Evolutionary conservation across 768 basidiomycete species (phyloP).

Genomic region (Panellus pusillus): DNA sequence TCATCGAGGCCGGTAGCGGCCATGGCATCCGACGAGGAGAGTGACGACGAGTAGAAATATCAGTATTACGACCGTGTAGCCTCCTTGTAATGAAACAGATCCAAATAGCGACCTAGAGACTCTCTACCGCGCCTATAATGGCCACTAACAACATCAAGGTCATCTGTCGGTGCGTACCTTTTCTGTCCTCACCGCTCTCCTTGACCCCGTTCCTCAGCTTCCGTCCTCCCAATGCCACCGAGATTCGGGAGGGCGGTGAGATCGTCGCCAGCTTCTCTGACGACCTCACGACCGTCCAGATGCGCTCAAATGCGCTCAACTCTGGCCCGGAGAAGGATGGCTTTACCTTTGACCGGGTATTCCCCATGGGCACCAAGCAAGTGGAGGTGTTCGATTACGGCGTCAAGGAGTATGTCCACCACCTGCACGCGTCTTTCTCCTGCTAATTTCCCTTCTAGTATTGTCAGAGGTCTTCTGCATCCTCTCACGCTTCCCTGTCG

Average conservation of each 20-base stretch:
- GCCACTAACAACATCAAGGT: constrained; percentile 96
- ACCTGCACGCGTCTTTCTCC: constrained; percentile 8
- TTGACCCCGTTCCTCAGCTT: constrained; percentile 54
- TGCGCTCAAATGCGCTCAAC: constrained; percentile 67
- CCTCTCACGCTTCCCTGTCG: constrained; percentile 6
- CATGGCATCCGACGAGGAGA: constrained; percentile 40
- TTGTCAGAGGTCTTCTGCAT: constrained; percentile 72
- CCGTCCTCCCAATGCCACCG: constrained; percentile 92
- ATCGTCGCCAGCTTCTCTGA: constrained; percentile 89
- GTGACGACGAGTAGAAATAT: constrained; percentile 45
- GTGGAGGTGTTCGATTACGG: constrained; percentile 98
- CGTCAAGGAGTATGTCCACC: constrained; percentile 81
- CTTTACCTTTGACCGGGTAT: constrained; percentile 96
- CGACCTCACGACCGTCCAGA: constrained; percentile 77
- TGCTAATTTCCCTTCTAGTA: constrained; percentile 45
- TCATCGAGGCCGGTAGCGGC: constrained; percentile 52
- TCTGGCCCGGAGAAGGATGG: constrained; percentile 94
- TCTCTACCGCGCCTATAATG: constrained; percentile 33
- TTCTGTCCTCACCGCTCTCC: constrained; percentile 12
- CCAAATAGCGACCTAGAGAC: neutral
- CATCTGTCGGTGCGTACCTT: constrained; percentile 84
- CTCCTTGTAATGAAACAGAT: neutral
- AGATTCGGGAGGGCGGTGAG: constrained; percentile 83
- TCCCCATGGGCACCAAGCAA: constrained; percentile 89
- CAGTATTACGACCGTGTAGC: constrained; percentile 6